Conservation (phyloP, 441 rosid species). For the Bruguiera hainesii region DNA sequence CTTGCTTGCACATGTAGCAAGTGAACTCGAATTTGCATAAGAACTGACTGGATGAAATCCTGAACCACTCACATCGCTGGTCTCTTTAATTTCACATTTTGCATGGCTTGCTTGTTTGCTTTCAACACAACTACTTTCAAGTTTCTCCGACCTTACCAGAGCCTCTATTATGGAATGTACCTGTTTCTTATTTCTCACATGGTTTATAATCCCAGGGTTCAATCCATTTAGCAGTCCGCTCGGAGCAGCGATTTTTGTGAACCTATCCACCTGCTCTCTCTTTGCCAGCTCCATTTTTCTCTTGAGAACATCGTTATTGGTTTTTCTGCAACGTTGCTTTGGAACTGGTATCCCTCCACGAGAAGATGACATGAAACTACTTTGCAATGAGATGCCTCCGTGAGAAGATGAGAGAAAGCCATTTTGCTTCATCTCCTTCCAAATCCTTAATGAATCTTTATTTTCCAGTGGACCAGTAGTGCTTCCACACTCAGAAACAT, state of each 20-base stretch:
- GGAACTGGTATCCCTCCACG: constrained; percentile 73
- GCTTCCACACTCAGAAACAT: constrained; percentile 60
- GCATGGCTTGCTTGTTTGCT: constrained; percentile 29
- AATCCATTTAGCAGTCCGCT: constrained; percentile 81
- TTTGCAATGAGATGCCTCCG: constrained; percentile 55
- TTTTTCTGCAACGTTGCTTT: constrained; percentile 65
- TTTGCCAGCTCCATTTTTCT: constrained; percentile 71
- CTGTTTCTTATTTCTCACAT: constrained; percentile 79
- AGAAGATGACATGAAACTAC: constrained; percentile 37
- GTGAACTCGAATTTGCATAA: constrained; percentile 27
- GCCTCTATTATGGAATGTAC: constrained; percentile 91
- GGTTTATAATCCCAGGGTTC: constrained; percentile 92
- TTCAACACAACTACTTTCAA: constrained; percentile 25
- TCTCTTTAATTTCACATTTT: constrained; percentile 34
- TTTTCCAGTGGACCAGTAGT: constrained; percentile 45
- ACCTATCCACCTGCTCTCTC: constrained; percentile 73
- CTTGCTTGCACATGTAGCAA: constrained; percentile 27
- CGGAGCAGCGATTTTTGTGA: constrained; percentile 80
- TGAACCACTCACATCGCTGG: constrained; percentile 21
- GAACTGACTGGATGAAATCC: constrained; percentile 32
- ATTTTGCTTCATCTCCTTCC: constrained; percentile 93
- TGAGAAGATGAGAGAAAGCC: constrained; percentile 67
- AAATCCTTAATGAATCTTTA: constrained; percentile 62
- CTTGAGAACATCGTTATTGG: constrained; percentile 51
- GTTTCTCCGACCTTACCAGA: constrained; percentile 55